Evolutionary conservation across 345 rosid species (phyloP).

Genomic region (Pugionium cornutum): DNA sequence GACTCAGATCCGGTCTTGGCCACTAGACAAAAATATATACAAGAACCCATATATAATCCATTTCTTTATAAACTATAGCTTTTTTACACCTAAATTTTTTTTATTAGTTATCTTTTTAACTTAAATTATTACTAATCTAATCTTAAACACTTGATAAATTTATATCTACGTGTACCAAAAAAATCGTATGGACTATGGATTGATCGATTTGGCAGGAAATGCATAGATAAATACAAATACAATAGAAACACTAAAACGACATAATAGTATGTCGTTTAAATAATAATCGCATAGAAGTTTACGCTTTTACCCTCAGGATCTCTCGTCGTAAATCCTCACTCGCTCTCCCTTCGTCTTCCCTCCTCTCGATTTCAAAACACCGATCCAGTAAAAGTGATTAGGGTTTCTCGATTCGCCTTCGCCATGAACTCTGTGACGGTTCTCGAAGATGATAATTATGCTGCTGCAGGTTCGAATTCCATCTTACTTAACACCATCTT

Average conservation of each 20-base stretch:
- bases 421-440: conserved; percentile 24
- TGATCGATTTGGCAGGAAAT: too few relatives aligned
- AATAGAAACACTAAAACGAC: background rate
- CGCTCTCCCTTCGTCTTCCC: conserved; percentile 6
- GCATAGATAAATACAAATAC: too few relatives aligned
- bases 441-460: conserved; percentile 7
- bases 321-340: background rate
- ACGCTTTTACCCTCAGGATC: conserved; percentile 9
- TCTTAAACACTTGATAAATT: too few relatives aligned
- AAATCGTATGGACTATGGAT: too few relatives aligned
- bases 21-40: too few relatives aligned
- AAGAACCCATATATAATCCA: too few relatives aligned
- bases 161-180: too few relatives aligned
- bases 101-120: too few relatives aligned
- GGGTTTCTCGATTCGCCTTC: conserved; percentile 19
- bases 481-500: background rate
- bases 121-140: too few relatives aligned
- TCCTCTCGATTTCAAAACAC: conserved; percentile 19
- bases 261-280: background rate
- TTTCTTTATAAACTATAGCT: too few relatives aligned
- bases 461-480: conserved; percentile 13
- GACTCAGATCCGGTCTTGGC: too few relatives aligned
- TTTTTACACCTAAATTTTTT: too few relatives aligned
- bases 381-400: conserved; percentile 25
- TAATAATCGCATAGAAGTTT: background rate